phyloP scores from a whole-genome alignment of 1,139 yeast genomes.

The Tardiomyces depauwii region DNA sequence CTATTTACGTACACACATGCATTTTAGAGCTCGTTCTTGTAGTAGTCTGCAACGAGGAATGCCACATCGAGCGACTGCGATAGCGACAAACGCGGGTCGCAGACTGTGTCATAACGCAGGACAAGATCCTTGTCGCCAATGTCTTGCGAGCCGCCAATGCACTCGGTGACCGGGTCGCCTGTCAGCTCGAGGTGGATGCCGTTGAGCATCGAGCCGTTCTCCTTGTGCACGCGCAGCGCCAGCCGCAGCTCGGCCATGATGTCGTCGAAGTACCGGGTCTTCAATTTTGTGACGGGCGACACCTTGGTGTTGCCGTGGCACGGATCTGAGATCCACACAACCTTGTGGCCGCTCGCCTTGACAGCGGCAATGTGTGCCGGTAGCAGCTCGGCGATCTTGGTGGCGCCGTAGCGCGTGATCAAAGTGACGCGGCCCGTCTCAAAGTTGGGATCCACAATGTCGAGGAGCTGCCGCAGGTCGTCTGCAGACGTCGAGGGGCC shows the following conservation, averaged over 20 bases:
- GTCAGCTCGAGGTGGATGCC: conserved; percentile 35
- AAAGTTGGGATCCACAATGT: conserved; percentile 30
- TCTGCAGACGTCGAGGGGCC: conserved; percentile 31
- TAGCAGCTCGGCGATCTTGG: conserved; percentile 24
- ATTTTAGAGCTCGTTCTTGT: not conserved
- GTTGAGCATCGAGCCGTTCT: conserved; percentile 23
- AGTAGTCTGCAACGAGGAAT: conserved; percentile 30
- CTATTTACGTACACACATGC: too few relatives aligned
- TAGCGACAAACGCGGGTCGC: conserved; percentile 32
- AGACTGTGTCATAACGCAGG: conserved; percentile 32
- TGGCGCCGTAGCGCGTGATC: conserved; percentile 33
- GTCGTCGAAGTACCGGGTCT: conserved; percentile 34
- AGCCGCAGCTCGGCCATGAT: conserved; percentile 29
- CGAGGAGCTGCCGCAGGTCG: conserved; percentile 28
- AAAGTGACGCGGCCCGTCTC: conserved; percentile 32
- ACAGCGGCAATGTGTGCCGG: conserved; percentile 33
- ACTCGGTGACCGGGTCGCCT: conserved; percentile 35
- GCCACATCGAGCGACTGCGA: conserved; percentile 33
- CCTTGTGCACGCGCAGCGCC: conserved; percentile 28
- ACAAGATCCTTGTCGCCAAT: conserved; percentile 31
- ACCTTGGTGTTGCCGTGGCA: conserved; percentile 35
- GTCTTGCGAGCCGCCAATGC: conserved; percentile 34
- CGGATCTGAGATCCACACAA: conserved; percentile 34
- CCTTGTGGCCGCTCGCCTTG: conserved; percentile 28
- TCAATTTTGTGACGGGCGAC: conserved; percentile 29